Conservation (phyloP, 83 land plant species). For the Thuja plicata region DNA sequence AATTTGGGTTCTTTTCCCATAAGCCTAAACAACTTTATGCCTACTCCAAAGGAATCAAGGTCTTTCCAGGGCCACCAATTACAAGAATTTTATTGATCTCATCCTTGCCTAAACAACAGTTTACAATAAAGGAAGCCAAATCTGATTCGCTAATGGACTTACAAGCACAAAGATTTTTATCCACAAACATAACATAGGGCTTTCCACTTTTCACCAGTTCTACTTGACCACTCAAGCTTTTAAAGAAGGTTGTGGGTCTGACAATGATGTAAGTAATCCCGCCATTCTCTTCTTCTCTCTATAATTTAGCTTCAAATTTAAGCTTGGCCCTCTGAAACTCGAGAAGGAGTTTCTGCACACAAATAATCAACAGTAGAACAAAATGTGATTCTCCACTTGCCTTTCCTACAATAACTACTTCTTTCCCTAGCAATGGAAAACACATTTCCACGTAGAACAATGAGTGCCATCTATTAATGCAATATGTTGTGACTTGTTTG, state of each 20-base stretch:
- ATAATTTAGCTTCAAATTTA: conserved; percentile 30
- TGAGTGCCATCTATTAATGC: too few species aligned
- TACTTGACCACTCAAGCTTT: conserved; percentile 95
- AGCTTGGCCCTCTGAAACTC: conserved; percentile 97
- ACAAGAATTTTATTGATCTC: conserved; percentile 71
- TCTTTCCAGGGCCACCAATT: conserved; percentile 95
- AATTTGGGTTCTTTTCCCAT: conserved; percentile 82
- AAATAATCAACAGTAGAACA: conserved; percentile 92
- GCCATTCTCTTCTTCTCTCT: conserved; percentile 19
- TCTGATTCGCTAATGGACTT: conserved; percentile 96
- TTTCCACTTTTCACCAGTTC: conserved; percentile 87
- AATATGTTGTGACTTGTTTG: too few species aligned
- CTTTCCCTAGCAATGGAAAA: conserved; percentile 84
- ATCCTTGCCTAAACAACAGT: conserved; percentile 72
- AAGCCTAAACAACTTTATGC: conserved; percentile 79
- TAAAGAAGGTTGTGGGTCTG: conserved; percentile 96
- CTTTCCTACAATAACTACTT: conserved; percentile 79
- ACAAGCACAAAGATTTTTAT: conserved; percentile 90
- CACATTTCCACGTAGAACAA: conserved; percentile 31
- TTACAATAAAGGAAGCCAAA: conserved; percentile 91
- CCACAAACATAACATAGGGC: conserved; percentile 99
- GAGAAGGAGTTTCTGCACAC: conserved; percentile 95
- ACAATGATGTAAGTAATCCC: conserved; percentile 86
- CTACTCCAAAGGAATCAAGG: conserved; percentile 92
- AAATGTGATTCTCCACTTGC: conserved; percentile 83